phyloP scores from a whole-genome alignment of 352 stramenopile genomes.

The Globisporangium alternatum region DNA sequence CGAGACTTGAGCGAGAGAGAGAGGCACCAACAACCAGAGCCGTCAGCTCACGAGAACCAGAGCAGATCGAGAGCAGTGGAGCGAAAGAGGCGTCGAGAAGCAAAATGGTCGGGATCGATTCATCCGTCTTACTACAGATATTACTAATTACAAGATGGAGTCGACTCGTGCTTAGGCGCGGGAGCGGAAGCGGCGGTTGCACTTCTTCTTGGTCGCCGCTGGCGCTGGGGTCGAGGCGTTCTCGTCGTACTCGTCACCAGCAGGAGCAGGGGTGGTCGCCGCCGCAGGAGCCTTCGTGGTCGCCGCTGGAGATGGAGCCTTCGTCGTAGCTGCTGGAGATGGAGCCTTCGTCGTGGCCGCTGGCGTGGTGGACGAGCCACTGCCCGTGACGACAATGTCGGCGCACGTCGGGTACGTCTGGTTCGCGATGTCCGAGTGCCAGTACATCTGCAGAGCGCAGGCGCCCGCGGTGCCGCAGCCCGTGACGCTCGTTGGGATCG shows the following conservation, averaged over 20 bases:
- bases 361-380: not conserved
- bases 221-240: not conserved
- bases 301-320: too few species aligned
- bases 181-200: not conserved
- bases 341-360: too few species aligned
- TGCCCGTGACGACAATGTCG: not conserved
- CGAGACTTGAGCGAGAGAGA: too few species aligned
- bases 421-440: constrained; percentile 9
- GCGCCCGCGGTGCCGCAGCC: constrained; percentile 39
- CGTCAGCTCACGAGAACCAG: too few species aligned
- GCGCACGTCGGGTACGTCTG: constrained; percentile 8
- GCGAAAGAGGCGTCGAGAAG: too few species aligned
- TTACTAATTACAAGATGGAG: too few species aligned
- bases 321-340: too few species aligned
- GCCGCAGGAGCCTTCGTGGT: not conserved
- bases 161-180: too few species aligned
- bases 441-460: constrained; percentile 24
- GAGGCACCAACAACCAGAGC: too few species aligned
- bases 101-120: too few species aligned
- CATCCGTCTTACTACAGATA: too few species aligned
- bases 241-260: not conserved
- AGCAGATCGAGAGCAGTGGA: too few species aligned
- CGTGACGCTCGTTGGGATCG: constrained; percentile 38
- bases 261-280: not conserved
- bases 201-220: not conserved